Percentiles rank a stretch among this genome's conserved stretches.
Conservation (phyloP, 768 basidiomycete genomes). For the Mycena chlorophos region DNA sequence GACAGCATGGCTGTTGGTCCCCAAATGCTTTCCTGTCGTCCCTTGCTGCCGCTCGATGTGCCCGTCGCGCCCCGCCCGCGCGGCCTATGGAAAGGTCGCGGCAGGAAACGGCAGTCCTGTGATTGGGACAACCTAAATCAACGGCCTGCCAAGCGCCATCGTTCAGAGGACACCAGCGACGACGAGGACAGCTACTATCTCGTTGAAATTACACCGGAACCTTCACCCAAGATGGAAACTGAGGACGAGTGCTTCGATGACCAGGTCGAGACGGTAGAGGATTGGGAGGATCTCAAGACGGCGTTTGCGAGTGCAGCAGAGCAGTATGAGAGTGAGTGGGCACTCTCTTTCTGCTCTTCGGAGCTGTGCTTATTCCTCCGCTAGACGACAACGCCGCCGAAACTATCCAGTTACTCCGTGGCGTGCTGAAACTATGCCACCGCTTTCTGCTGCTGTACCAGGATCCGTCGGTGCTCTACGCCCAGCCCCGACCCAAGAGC, state of each 20-base stretch:
- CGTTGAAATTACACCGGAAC: slow-evolving; percentile 10
- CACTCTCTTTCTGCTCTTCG: background rate
- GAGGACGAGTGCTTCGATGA: background rate
- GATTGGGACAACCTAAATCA: background rate
- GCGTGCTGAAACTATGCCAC: slow-evolving; percentile 67
- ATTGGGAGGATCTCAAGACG: slow-evolving; percentile 70
- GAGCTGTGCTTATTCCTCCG: slow-evolving; percentile 2
- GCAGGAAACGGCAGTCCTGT: background rate
- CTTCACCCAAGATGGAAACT: slow-evolving; percentile 10
- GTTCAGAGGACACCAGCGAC: slow-evolving; percentile 19
- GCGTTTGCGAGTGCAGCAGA: slow-evolving; percentile 58
- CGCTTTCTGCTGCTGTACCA: slow-evolving; percentile 54
- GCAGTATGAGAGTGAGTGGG: slow-evolving; percentile 55
- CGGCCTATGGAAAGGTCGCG: slow-evolving; percentile 2
- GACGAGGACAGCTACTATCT: slow-evolving; percentile 16
- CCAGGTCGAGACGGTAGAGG: slow-evolving; percentile 36
- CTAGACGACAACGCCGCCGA: slow-evolving; percentile 48
- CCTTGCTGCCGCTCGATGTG: background rate
- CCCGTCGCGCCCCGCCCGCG: background rate
- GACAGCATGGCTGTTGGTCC: background rate
- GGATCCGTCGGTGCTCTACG: slow-evolving; percentile 57
- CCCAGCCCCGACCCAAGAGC: slow-evolving; percentile 24
- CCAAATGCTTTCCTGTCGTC: background rate
- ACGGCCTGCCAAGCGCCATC: slow-evolving; percentile 11
- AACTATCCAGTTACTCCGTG: slow-evolving; percentile 56